Evolutionary conservation across 768 basidiomycete species (phyloP).

Genomic region (Dioszegia hungarica): DNA sequence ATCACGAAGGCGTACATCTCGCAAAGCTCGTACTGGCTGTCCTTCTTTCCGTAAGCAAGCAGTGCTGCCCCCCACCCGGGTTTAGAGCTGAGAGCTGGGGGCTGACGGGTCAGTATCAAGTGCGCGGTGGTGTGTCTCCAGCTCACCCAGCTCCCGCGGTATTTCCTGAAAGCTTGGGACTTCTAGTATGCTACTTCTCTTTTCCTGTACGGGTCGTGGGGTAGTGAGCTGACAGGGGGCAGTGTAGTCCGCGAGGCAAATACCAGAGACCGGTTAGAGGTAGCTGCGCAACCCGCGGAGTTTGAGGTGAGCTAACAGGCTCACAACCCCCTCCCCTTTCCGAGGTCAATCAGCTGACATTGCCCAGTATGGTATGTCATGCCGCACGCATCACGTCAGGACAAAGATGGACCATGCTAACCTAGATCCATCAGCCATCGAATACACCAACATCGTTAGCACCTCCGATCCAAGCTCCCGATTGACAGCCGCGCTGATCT

Average conservation of each 20-base stretch:
- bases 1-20: conserved; percentile 41
- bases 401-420: not conserved
- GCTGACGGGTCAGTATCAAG: not conserved
- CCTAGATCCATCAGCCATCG: conserved; percentile 30
- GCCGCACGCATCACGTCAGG: too few species aligned
- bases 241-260: not conserved
- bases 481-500: not conserved
- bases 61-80: too few species aligned
- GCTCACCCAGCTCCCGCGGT: conserved; percentile 25
- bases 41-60: conserved; percentile 41
- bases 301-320: conserved; percentile 29
- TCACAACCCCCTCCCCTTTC: too few species aligned
- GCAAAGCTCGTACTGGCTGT: conserved; percentile 37
- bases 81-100: too few species aligned
- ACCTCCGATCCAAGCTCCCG: not conserved
- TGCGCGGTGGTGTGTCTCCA: conserved; percentile 15
- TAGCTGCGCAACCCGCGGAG: conserved; percentile 15
- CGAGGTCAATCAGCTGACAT: not conserved
- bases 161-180: conserved; percentile 11
- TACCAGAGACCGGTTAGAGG: conserved; percentile 11
- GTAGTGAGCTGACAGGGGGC: not conserved
- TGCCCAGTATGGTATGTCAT: conserved; percentile 19
- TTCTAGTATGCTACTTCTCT: conserved; percentile 7
- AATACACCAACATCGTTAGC: conserved; percentile 37
- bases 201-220: not conserved